These are phyloP conservation scores for Astrephomene gubernaculifera DNA, from an alignment of 139 green algal species.

Conservation along the genomic window DNA sequence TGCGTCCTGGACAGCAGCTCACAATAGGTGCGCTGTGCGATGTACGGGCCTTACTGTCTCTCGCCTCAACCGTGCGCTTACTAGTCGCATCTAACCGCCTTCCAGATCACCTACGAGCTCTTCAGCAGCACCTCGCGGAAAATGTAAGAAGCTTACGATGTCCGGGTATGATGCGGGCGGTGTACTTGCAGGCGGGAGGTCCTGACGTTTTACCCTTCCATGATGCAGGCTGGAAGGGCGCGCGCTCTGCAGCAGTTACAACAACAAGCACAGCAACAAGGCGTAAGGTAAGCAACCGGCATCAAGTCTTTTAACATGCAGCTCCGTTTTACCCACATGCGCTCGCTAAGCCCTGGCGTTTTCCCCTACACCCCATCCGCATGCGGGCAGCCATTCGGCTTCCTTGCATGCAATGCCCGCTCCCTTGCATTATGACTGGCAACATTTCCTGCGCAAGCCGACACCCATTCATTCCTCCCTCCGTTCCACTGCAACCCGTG, in stretches of 20 bases:
- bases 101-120: constrained; percentile 4
- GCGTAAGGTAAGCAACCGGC: background rate
- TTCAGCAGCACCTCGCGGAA: constrained; percentile 11
- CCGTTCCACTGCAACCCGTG: too few species aligned
- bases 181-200: background rate
- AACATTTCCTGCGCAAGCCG: too few species aligned
- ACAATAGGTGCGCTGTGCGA: background rate
- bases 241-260: constrained; percentile 20
- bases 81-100: background rate
- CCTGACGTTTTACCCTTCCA: background rate
- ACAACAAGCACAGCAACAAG: constrained; percentile 6
- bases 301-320: too few species aligned
- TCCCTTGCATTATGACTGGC: too few species aligned
- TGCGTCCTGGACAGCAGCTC: background rate
- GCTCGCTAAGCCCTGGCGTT: too few species aligned
- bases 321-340: too few species aligned
- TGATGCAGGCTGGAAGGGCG: background rate
- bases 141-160: background rate
- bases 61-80: background rate
- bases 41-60: background rate
- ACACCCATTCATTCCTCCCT: too few species aligned
- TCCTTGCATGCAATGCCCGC: too few species aligned
- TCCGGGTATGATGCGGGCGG: background rate
- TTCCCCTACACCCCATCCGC: too few species aligned
- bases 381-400: too few species aligned